Evolutionary conservation across 805 yeast species (phyloP).

Genomic region (Metschnikowia gelsemii): DNA sequence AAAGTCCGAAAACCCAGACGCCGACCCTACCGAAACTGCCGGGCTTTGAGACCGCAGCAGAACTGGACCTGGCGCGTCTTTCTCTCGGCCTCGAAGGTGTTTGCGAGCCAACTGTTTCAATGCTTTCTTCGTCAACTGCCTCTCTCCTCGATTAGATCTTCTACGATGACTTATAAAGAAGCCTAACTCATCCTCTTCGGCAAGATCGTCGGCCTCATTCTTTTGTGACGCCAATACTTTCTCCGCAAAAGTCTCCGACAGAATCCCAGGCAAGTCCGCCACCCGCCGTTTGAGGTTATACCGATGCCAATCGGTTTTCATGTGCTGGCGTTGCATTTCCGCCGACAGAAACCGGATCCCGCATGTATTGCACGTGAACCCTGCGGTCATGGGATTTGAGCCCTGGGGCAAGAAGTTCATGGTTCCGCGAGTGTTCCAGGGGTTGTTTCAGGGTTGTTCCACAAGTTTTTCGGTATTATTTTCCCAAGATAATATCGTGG

Average conservation of each 20-base stretch:
- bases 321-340: constrained; percentile 86
- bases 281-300: constrained; percentile 93
- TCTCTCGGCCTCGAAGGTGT: constrained; percentile 21
- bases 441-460: no score
- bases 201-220: constrained; percentile 19
- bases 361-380: constrained; percentile 83
- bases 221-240: constrained; percentile 46
- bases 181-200: constrained; percentile 54
- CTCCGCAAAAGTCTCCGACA: constrained; percentile 56
- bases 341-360: constrained; percentile 74
- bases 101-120: constrained; percentile 26
- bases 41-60: constrained; percentile 47
- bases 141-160: constrained; percentile 23
- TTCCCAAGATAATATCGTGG: no score
- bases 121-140: constrained; percentile 43
- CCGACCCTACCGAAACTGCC: constrained; percentile 44
- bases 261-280: constrained; percentile 53
- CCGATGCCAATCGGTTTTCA: constrained; percentile 98
- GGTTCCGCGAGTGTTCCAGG: no score
- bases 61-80: constrained; percentile 18
- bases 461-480: no score
- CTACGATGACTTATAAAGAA: constrained; percentile 39
- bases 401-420: constrained; percentile 27
- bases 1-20: constrained; percentile 54
- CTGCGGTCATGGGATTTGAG: constrained; percentile 27